These are phyloP conservation scores for Cyclotella cryptica DNA, from an alignment of 108 stramenopile species.

Conservation along the genomic window DNA sequence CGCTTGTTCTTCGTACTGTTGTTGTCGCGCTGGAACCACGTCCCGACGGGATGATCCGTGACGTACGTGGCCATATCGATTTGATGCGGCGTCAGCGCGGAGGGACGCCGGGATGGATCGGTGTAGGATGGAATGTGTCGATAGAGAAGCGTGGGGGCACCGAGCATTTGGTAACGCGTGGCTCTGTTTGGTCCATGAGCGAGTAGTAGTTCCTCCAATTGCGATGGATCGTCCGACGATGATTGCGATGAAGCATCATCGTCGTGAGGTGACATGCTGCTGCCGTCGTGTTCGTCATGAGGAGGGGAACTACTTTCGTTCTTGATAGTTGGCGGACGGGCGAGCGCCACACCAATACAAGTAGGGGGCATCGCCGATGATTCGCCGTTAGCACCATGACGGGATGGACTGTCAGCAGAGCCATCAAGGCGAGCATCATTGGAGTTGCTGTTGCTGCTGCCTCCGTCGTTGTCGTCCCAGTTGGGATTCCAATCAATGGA, in stretches of 20 bases:
- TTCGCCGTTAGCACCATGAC: no score
- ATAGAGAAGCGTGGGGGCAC: conserved; percentile 58
- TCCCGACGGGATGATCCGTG: conserved; percentile 5
- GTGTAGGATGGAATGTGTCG: conserved; percentile 48
- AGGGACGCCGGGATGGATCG: conserved; percentile 15
- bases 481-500: conserved; percentile 24
- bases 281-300: background rate
- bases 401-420: no score
- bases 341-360: no score
- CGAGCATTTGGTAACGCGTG: conserved; percentile 52
- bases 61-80: conserved; percentile 18
- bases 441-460: background rate
- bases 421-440: no score
- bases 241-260: background rate
- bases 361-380: no score
- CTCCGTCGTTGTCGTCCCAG: conserved; percentile 11
- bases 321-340: no score
- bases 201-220: background rate
- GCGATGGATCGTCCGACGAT: background rate
- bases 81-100: conserved; percentile 29
- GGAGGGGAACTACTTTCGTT: no score
- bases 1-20: background rate
- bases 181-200: background rate
- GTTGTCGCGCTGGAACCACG: conserved; percentile 16
- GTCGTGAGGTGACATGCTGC: background rate